Evolutionary conservation across 2,329 filamentous ascomycete genomes (phyloP).

Genomic region (Neopestalotiopsis clavispora): DNA sequence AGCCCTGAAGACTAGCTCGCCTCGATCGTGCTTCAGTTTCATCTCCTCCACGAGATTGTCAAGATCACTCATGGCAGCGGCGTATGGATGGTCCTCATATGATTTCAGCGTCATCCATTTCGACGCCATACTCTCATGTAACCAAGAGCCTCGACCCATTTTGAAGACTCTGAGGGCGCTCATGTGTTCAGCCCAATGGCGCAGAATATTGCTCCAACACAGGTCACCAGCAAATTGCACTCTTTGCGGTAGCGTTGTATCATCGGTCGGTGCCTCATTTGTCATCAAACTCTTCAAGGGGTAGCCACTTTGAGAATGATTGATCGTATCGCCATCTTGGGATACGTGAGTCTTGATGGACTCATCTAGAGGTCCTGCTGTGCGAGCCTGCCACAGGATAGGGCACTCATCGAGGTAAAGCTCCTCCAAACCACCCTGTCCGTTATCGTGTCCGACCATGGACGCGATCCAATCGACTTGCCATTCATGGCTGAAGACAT

Average conservation of each 20-base stretch:
- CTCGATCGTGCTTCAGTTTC: no score
- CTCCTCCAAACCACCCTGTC: slow-evolving; percentile 39
- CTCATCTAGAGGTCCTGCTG: slow-evolving; percentile 8
- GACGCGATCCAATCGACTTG: slow-evolving; percentile 52
- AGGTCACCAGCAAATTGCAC: slow-evolving; percentile 15
- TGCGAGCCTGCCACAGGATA: slow-evolving; percentile 31
- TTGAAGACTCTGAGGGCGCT: no score
- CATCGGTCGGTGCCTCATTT: no score
- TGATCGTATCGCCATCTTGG: slow-evolving; percentile 5
- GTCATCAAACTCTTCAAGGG: not conserved
- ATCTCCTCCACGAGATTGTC: no score
- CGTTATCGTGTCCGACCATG: slow-evolving; percentile 31
- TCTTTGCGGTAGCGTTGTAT: not conserved
- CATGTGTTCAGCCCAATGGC: slow-evolving; percentile 6
- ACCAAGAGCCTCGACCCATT: no score
- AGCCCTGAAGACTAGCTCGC: no score
- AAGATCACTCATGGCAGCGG: no score
- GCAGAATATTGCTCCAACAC: slow-evolving; percentile 17
- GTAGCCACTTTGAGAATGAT: slow-evolving; percentile 16
- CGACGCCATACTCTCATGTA: no score
- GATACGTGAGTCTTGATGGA: not conserved
- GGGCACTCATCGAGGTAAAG: slow-evolving; percentile 49
- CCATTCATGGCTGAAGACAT: slow-evolving; percentile 47
- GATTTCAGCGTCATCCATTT: no score
- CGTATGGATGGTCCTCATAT: no score